Evolutionary conservation across 768 basidiomycete species (phyloP).

Genomic region (Lactarius pseudohatsudake): DNA sequence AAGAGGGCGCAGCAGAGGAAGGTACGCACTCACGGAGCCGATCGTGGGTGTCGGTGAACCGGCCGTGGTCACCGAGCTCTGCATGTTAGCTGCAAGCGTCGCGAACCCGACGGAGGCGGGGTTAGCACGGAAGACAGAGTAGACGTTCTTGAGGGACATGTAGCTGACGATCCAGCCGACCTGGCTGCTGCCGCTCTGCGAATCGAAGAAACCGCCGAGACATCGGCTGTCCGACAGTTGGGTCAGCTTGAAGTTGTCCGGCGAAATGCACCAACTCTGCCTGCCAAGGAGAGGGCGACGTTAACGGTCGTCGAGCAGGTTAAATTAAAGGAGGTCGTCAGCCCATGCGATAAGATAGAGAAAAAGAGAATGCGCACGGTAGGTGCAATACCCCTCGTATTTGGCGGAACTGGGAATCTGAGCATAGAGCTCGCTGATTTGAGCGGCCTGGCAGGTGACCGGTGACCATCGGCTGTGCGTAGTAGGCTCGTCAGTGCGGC

Average conservation of each 20-base stretch:
- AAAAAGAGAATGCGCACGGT: slow-evolving; percentile 47
- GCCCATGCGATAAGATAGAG: background rate
- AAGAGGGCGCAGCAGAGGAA: too few species aligned
- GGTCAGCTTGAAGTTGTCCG: slow-evolving; percentile 77
- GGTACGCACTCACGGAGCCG: too few species aligned
- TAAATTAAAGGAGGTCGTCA: slow-evolving; percentile 39
- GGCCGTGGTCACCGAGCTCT: too few species aligned
- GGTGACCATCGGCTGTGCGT: too few species aligned
- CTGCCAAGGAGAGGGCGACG: slow-evolving; percentile 69
- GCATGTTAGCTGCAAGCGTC: slow-evolving; percentile 38
- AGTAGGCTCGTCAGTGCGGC: too few species aligned
- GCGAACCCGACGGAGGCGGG: too few species aligned
- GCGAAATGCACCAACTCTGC: slow-evolving; percentile 68
- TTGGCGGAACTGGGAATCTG: slow-evolving; percentile 67
- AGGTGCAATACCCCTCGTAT: slow-evolving; percentile 77
- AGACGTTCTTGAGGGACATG: slow-evolving; percentile 94
- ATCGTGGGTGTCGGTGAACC: too few species aligned
- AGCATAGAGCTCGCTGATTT: slow-evolving; percentile 63
- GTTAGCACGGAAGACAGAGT: slow-evolving; percentile 69
- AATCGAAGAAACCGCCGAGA: slow-evolving; percentile 61
- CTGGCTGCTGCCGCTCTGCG: slow-evolving; percentile 38
- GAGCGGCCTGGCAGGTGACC: slow-evolving; percentile 30
- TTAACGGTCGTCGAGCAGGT: slow-evolving; percentile 50
- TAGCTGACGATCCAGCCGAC: slow-evolving; percentile 90
- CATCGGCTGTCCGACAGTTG: slow-evolving; percentile 56